phyloP scores from a whole-genome alignment of 2,329 filamentous ascomycete genomes.

The Metarhizium anisopliae region DNA sequence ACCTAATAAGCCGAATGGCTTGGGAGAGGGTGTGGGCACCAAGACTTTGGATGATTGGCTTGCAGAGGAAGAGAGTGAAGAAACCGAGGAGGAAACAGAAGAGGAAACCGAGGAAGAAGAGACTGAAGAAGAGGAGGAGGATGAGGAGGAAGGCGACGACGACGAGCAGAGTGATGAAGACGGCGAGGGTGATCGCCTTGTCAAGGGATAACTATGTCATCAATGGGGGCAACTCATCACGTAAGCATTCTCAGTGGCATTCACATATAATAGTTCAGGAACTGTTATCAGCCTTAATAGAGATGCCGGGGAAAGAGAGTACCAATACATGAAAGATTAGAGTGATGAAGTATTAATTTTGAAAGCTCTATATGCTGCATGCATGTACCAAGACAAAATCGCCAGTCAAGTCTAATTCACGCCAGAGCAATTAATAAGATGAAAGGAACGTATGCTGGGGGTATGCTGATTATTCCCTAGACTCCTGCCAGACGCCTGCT shows the following conservation, averaged over 20 bases:
- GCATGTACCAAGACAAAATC: background rate
- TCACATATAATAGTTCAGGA: background rate
- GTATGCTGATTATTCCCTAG: background rate
- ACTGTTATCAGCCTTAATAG: no score
- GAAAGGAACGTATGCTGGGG: no score
- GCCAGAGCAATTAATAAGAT: background rate
- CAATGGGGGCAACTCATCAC: background rate
- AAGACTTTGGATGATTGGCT: slow-evolving; percentile 94
- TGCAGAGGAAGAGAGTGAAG: slow-evolving; percentile 56
- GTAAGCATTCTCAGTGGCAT: background rate
- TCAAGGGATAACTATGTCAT: slow-evolving; percentile 24
- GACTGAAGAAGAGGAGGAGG: slow-evolving; percentile 37
- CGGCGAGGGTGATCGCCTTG: slow-evolving; percentile 34
- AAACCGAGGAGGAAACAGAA: slow-evolving; percentile 42
- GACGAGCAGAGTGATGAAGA: slow-evolving; percentile 40
- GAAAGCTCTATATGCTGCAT: background rate
- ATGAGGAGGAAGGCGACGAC: slow-evolving; percentile 42
- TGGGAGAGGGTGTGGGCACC: slow-evolving; percentile 44
- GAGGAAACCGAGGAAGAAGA: slow-evolving; percentile 39
- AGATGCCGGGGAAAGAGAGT: no score
- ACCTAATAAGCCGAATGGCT: slow-evolving; percentile 39
- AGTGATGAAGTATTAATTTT: background rate
- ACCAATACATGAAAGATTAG: no score
- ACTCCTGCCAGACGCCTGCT: no score
- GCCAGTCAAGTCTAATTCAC: background rate